A percentile compares a stretch with the other conserved stretches of the same genome.
Conservation (phyloP, 257 asterid species). For the Scutellaria minor region DNA sequence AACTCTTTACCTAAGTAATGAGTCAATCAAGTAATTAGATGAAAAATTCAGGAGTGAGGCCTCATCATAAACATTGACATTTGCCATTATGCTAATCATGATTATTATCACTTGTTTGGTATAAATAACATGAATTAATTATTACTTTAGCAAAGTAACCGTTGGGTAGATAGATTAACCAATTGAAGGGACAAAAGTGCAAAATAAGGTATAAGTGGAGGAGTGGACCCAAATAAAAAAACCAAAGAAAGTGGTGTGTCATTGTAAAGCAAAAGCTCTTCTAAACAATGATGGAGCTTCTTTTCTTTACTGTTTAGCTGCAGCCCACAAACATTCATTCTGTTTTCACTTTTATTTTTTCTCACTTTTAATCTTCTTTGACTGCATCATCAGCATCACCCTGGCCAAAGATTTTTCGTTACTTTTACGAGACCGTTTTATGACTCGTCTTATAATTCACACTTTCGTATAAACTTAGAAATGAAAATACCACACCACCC, state of each 20-base stretch:
- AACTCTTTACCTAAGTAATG: background rate
- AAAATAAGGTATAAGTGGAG: slow-evolving; percentile 40
- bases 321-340: slow-evolving; percentile 45
- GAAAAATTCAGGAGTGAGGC: too few relatives aligned
- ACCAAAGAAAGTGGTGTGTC: slow-evolving; percentile 48
- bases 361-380: slow-evolving; percentile 47
- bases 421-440: too few relatives aligned
- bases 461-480: too few relatives aligned
- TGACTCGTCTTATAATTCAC: too few relatives aligned
- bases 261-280: slow-evolving; percentile 47
- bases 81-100: background rate
- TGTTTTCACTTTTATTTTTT: slow-evolving; percentile 37
- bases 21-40: background rate
- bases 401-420: background rate
- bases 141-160: slow-evolving; percentile 27
- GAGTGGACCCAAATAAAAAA: slow-evolving; percentile 47
- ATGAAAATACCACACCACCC: too few relatives aligned
- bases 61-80: background rate
- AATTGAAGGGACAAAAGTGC: slow-evolving; percentile 22
- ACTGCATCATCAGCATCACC: slow-evolving; percentile 45
- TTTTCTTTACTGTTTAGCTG: slow-evolving; percentile 38
- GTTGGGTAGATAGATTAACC: slow-evolving; percentile 32
- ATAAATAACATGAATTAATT: slow-evolving; percentile 9
- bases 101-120: background rate
- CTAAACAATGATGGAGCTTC: slow-evolving; percentile 42